Base-by-base conservation (phyloP, 2,329 filamentous ascomycete genomes). In the Beauveria scarabaeidicola region DNA sequence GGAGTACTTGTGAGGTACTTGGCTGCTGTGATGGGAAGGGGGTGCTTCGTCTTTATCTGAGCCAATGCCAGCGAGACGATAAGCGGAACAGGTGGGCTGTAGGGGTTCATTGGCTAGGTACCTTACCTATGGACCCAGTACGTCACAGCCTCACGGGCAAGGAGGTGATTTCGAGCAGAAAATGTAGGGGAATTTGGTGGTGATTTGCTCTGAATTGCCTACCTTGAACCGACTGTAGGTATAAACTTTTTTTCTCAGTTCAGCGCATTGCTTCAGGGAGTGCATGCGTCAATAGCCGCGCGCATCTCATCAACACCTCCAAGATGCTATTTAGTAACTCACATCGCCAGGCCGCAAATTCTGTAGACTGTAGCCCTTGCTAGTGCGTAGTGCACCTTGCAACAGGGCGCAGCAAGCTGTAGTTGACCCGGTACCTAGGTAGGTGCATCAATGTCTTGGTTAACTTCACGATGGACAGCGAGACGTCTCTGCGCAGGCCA, bases 21-120 rank as follows among this genome's bases (percentile, higher is more conserved):
- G 15, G 11, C 15, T 13, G 19, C 44, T 53, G 11, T 44, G 25
- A 29, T 8, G 51, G 40, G 17, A 32, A 32, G 32, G 32, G 47
- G 47, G 47, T 50, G 27, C 27, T 19, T 25, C 25, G 25, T 15
- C 52, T 54, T 54, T 43, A 43, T 44, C 53, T 38, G 7, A 13
- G 41, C 53, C 53, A 56, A 56, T 56, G n/a, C 41, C 11, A 56
- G 41, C 41, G 27, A 27, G 17, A 13, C 41, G 53, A 56, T 56
- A 56, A 36, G 52, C n/a, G 19, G n/a, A 5, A 23, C 19, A 23
- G 17, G 48, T 38, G 32, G 48, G 13, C 19, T 2, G 25, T 11
- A 43, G 38, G 25, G 52, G 38, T 17, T 5, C 7, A 23, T 21
- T 13, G 10, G n/a, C 25, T 10, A n/a, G n/a, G n/a, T n/a, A n/a